These are phyloP conservation scores for Pyricularia sp. DNA, from an alignment of 2,329 filamentous ascomycete genomes.

Conservation along the genomic window DNA sequence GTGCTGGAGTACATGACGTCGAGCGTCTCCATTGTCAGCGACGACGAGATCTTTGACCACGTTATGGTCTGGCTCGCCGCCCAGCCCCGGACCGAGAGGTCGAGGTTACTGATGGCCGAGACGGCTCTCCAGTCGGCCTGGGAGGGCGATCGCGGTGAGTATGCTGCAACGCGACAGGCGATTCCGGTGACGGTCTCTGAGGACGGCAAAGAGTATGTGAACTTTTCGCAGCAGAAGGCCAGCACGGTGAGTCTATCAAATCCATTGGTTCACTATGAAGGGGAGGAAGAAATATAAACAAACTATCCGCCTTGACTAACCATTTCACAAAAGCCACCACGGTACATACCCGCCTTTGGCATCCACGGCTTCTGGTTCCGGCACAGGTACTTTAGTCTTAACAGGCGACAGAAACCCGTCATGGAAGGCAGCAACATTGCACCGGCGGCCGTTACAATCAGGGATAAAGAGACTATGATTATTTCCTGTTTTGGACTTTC, in stretches of 20 bases:
- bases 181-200: conserved; percentile 23
- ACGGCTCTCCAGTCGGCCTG: conserved; percentile 45
- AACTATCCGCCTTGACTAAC: neutral
- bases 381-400: conserved; percentile 38
- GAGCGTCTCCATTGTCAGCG: conserved; percentile 41
- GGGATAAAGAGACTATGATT: conserved; percentile 37
- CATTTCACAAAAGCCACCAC: conserved; percentile 26
- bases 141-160: conserved; percentile 42
- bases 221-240: conserved; percentile 50
- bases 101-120: conserved; percentile 44
- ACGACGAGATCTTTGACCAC: conserved; percentile 49
- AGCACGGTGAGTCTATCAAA: conserved; percentile 27
- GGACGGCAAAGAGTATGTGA: conserved; percentile 38
- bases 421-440: conserved; percentile 23
- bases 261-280: neutral
- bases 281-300: neutral
- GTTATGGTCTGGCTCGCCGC: conserved; percentile 49
- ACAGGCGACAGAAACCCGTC: conserved; percentile 33
- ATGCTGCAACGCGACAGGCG: conserved; percentile 26
- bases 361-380: conserved; percentile 44
- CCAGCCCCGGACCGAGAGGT: conserved; percentile 40
- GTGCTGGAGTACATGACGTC: conserved; percentile 38
- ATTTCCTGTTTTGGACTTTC: conserved; percentile 46
- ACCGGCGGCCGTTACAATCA: conserved; percentile 28
- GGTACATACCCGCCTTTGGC: conserved; percentile 45